Base-by-base conservation (phyloP, 176 grass and related monocot genomes). In the Oryza nivara region DNA sequence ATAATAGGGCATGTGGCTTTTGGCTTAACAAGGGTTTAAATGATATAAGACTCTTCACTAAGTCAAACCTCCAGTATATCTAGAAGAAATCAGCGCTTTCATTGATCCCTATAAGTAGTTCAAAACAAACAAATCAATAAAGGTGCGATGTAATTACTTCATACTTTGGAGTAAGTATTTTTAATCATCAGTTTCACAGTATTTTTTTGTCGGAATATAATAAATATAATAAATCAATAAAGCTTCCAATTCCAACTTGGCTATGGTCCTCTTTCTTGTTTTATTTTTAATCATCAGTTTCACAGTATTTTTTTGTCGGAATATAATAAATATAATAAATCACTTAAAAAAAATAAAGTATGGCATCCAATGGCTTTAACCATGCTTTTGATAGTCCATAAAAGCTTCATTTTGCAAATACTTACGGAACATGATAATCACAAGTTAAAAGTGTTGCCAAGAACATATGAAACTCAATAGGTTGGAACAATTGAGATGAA, bases 381-480 rank as follows among this genome's bases (percentile, higher is more conserved):
- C 54, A 81, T 81, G 65, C 4, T 85, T 85, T 68, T 25, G 43
- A 72, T 76, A 70, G 75, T 54, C 15, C 65, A 16, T 51, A 66
- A 49, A 77, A 26, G 8, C n/a, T 66, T 89, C 82, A 13, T 74
- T 65, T 48, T 30, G 52, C 11, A n/a, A 74, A 66, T 83, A 83
- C 11, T 26, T 17, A 8, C 5, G 47, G 30, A 74, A 17, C 41
- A 74, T 66, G 17, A 74, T 66, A 65, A 48, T 74, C 26, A 6
- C 19, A 12, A 74, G 47, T 65, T 74, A 74, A 58, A 58, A 74
- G 20, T 17, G 48, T 65, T 45, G 58, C 65, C 44, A 73, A 48
- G 72, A 74, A 65, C 73, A 73, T 32, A 83, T 47, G n/a, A 73
- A 73, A 47, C 22, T 23, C 70, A 47, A 73, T 26, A 6, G 44